Base-by-base conservation (phyloP, 805 yeast genomes). In the Yamadazyma phyllophila region DNA sequence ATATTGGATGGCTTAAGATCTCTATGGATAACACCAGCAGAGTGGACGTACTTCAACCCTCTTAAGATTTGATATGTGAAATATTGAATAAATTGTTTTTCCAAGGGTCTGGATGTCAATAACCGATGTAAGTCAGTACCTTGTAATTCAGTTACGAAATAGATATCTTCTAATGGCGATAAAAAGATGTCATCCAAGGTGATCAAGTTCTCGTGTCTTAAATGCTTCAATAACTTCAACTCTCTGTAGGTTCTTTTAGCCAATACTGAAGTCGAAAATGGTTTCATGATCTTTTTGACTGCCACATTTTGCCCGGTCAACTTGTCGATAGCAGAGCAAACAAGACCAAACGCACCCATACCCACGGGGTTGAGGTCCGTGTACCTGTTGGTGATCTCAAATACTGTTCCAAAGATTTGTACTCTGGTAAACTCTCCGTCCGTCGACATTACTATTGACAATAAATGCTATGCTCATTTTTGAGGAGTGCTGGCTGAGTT, bases 341-440 rank as follows among this genome's bases (percentile, higher is more conserved):
- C 99, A 14, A 94, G 77, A 4, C 99, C 99, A 63, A 94, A 94
- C 7, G 99, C 99, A 20, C 99, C 99, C 99, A 94, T 94, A 0
- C 99, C 99, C 41, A 94, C 97, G 1, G 99, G 99, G 60, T 90
- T 92, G 50, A 94, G 76, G 61, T 92, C 96, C 3, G 88, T 80
- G 69, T 94, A 94, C 53, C 97, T 71, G 58, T 81, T 83, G 35
- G 97, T 91, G 52, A 90, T 88, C 66, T 91, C 97, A 62, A 91
- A 91, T 37, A 91, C 92, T 1, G 98, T 91, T 41, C 97, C 97
- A 60, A 91, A 91, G 50, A 91, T 91, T 65, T 91, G 96, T 7
- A 96, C 88, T 69, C 96, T 79, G 20, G 78, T 74, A 54, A 71
- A 71, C 55, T 71, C 76, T 40, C 76, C 76, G 48, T 71, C 72